A percentile compares a stretch with the other conserved stretches of the same genome.
Conservation (phyloP, 2,329 filamentous ascomycete species). For the Colletotrichum paranaense region DNA sequence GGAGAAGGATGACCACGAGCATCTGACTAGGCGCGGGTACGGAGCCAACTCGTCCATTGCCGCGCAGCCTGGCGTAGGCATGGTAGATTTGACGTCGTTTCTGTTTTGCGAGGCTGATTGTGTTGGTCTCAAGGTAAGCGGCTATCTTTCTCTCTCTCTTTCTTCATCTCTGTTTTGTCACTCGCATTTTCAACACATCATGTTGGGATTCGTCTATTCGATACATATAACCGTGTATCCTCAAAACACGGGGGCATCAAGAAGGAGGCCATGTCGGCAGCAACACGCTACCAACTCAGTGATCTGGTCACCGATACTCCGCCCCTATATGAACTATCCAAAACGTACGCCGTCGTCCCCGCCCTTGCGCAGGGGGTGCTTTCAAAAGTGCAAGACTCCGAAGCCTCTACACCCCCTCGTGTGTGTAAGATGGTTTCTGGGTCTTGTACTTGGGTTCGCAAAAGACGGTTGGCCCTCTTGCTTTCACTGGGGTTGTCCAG, state of each 20-base stretch:
- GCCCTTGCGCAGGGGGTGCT: constrained; percentile 4
- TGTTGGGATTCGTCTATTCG: background rate
- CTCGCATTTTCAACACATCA: constrained; percentile 10
- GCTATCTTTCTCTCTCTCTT: constrained; percentile 21
- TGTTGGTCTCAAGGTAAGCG: constrained; percentile 49
- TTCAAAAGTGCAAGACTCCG: background rate
- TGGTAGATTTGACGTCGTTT: constrained; percentile 85
- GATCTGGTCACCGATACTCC: constrained; percentile 76
- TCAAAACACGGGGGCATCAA: constrained; percentile 53
- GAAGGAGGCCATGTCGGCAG: constrained; percentile 70
- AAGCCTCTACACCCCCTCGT: constrained; percentile 24
- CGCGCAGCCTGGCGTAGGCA: constrained; percentile 74
- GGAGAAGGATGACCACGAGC: constrained; percentile 49
- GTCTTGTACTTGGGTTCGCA: constrained; percentile 40
- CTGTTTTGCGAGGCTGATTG: constrained; percentile 78
- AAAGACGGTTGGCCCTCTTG: constrained; percentile 43
- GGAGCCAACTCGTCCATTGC: constrained; percentile 82
- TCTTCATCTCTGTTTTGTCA: constrained; percentile 25
- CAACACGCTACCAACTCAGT: constrained; percentile 53
- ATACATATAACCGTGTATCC: background rate
- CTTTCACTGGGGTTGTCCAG: constrained; percentile 60
- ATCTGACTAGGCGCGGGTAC: constrained; percentile 77
- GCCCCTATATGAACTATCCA: constrained; percentile 66
- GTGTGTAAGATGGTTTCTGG: constrained; percentile 52
- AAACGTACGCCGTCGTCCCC: constrained; percentile 39